Evolutionary conservation across 2,329 filamentous ascomycete genomes (phyloP).

Genomic region (Camillea tinctor): DNA sequence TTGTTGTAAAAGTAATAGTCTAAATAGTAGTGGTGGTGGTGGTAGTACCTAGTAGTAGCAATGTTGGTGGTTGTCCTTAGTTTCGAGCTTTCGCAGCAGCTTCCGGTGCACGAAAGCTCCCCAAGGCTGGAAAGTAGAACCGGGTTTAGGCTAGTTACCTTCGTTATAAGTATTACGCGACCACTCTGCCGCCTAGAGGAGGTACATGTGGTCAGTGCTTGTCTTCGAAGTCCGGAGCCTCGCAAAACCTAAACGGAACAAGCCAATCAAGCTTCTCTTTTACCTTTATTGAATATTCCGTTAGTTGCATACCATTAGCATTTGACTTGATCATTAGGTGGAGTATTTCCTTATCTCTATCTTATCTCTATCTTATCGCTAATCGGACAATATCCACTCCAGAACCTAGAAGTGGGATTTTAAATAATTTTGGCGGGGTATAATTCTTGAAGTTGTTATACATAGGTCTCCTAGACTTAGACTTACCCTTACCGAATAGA

Average conservation of each 20-base stretch:
- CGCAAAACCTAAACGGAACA: neutral
- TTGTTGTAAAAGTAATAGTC: no score
- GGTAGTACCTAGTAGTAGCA: neutral
- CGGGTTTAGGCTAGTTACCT: conserved; percentile 2
- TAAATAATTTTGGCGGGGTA: conserved; percentile 18
- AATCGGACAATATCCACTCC: conserved; percentile 9
- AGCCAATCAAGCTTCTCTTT: neutral
- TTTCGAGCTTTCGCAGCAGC: conserved; percentile 13
- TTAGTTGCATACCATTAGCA: neutral
- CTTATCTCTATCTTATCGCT: conserved; percentile 11
- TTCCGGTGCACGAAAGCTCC: conserved; percentile 1
- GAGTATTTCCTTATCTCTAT: conserved; percentile 1
- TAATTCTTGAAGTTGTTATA: no score
- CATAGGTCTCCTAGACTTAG: no score
- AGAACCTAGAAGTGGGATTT: neutral
- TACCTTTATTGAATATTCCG: neutral
- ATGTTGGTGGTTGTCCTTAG: neutral
- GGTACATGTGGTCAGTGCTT: conserved; percentile 21
- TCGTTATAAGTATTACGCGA: conserved; percentile 26
- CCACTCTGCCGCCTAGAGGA: conserved; percentile 29
- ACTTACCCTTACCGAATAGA: no score
- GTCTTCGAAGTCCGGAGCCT: neutral
- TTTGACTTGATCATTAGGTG: neutral
- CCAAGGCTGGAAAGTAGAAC: conserved; percentile 16
- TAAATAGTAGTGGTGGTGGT: neutral